A percentile compares a stretch with the other conserved stretches of the same genome.
phyloP scores from a whole-genome alignment of 2,329 filamentous ascomycete species.

The Metarhizium anisopliae region DNA sequence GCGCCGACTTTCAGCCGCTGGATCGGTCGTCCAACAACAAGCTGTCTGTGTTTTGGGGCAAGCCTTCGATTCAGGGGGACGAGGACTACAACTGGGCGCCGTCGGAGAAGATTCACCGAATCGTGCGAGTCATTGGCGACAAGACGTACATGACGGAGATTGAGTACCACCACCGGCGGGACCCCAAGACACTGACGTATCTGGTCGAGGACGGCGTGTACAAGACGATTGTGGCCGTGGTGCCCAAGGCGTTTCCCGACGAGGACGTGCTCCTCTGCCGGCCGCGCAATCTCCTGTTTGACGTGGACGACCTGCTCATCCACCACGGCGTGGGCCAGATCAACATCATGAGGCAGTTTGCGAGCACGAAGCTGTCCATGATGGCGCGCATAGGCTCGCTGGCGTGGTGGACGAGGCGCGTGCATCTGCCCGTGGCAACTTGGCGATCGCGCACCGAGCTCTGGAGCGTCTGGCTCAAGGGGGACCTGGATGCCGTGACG shows the following conservation, averaged over 20 bases:
- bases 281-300: constrained; percentile 21
- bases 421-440: constrained; percentile 30
- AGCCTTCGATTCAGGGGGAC: constrained; percentile 16
- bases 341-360: constrained; percentile 14
- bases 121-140: constrained; percentile 18
- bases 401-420: constrained; percentile 16
- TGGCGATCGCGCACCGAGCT: constrained; percentile 38
- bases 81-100: constrained; percentile 23
- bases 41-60: constrained; percentile 27
- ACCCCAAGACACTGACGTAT: constrained; percentile 24
- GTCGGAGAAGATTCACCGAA: constrained; percentile 24
- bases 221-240: constrained; percentile 13
- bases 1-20: constrained; percentile 19
- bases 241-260: constrained; percentile 18
- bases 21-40: constrained; percentile 13
- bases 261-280: constrained; percentile 19
- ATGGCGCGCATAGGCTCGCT: constrained; percentile 16
- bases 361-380: constrained; percentile 11
- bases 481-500: constrained; percentile 36
- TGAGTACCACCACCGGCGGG: constrained; percentile 27
- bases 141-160: constrained; percentile 21
- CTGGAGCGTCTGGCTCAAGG: constrained; percentile 40
- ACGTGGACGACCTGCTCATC: constrained; percentile 25
- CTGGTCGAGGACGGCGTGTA: constrained; percentile 14
- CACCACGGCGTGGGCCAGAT: constrained; percentile 21